Evolutionary conservation across 2,329 filamentous ascomycete genomes (phyloP), one percentile per base, ranked within the genome.

Genomic region (Aspergillus fijiensis): DNA sequence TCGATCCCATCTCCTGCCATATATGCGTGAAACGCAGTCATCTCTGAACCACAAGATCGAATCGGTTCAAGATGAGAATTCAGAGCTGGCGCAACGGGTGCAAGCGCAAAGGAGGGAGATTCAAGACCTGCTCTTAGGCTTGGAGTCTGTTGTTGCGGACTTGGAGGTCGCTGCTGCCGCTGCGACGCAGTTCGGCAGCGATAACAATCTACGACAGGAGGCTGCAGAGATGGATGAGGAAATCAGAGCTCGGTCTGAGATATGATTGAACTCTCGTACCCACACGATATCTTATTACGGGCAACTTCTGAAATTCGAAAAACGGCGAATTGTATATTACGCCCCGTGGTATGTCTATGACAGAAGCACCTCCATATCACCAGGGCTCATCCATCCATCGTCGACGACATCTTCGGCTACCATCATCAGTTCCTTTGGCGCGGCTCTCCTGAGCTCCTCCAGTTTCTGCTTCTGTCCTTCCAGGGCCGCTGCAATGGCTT

Each of bases 141-240:
- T 89, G 33, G 85, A 88, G 69, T 75, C 73, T 50, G 80, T 86
- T 12, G 80, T 88, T 50, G 74, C 73, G 31, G 86, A 88, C 71
- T 70, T 88, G 49, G 84, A 87, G 66, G 80, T 76, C 3, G 79
- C 80, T 50, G 77, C 78, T 29, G 71, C 73, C 23, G 77, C 78
- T 11, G 77, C 79, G 62, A 69, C 71, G 7, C 69, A 77, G 50
- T 79, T 75, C 62, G 74, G 72, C 60, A 63, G 65, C 39, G 70
- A 77, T 60, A 68, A 74, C 60, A 70, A 70, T 51, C 65, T 81
- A 60, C 77, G 76, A 48, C 70, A 73, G 56, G 77, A 81, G 51
- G 73, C 76, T 29, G 65, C 78, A 54, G 70, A 78, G 57, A 79
- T 81, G 69, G 76, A 81, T 54, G 72, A 74, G 55, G 78, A 81